Conservation (phyloP, 2,329 filamentous ascomycete genomes). For the Calonectria pseudoreteaudii region DNA sequence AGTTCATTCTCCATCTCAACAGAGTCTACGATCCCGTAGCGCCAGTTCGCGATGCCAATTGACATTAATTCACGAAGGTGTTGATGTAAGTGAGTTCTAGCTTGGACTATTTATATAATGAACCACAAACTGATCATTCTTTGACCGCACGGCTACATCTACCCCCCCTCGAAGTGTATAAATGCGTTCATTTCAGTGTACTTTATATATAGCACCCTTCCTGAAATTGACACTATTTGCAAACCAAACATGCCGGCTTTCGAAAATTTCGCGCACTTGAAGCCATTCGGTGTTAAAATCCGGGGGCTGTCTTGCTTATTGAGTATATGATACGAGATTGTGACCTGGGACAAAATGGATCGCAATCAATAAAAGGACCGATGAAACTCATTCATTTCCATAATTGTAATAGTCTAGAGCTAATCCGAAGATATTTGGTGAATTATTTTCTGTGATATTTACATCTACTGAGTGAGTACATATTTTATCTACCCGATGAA, state of each 20-base stretch:
- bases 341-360: too few species aligned
- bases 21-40: constrained; percentile 36
- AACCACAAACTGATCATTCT: not conserved
- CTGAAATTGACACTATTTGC: constrained; percentile 4
- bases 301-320: too few species aligned
- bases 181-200: not conserved
- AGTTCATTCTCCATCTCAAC: constrained; percentile 32
- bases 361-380: not conserved
- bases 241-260: constrained; percentile 16
- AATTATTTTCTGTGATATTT: not conserved
- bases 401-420: not conserved
- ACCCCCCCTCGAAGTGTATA: constrained; percentile 9
- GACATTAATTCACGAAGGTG: constrained; percentile 34
- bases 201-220: constrained; percentile 2
- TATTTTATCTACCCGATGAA: not conserved
- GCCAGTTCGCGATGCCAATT: constrained; percentile 24
- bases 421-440: not conserved
- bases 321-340: too few species aligned
- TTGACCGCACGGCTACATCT: not conserved
- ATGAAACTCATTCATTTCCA: not conserved
- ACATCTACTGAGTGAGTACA: not conserved
- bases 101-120: not conserved
- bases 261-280: not conserved
- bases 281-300: not conserved
- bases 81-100: constrained; percentile 31